phyloP scores from a whole-genome alignment of 1,284 basidiomycete genomes.

The Gymnopus androsaceus region DNA sequence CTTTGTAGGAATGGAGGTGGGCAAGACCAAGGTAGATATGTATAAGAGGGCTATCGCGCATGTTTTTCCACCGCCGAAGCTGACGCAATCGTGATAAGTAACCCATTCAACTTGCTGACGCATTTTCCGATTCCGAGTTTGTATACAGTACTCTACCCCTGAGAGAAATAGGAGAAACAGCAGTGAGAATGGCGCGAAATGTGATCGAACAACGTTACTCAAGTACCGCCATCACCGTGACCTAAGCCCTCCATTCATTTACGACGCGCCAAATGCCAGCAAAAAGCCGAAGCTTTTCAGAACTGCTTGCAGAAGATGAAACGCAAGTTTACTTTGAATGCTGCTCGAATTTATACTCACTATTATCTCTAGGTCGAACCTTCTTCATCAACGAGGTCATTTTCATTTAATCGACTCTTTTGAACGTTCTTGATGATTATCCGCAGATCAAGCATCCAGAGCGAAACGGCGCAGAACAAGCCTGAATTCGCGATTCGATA shows the following conservation, averaged over 20 bases:
- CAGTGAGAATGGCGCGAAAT: too few relatives aligned
- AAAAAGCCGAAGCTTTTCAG: slow-evolving; percentile 15
- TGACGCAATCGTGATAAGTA: too few relatives aligned
- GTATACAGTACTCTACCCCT: too few relatives aligned
- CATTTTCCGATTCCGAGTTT: too few relatives aligned
- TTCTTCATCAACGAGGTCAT: background rate
- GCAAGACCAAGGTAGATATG: too few relatives aligned
- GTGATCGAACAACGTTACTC: too few relatives aligned
- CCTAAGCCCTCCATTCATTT: too few relatives aligned
- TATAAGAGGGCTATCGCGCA: too few relatives aligned
- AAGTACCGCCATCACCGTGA: too few relatives aligned
- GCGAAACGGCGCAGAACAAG: slow-evolving; percentile 51
- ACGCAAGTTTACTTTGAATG: slow-evolving; percentile 1
- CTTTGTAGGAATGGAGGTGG: background rate
- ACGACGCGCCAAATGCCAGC: slow-evolving; percentile 17
- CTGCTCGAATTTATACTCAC: background rate
- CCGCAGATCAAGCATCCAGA: slow-evolving; percentile 11
- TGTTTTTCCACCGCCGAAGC: too few relatives aligned
- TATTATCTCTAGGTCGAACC: background rate
- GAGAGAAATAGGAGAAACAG: too few relatives aligned
- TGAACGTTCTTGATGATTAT: background rate
- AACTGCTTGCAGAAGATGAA: slow-evolving; percentile 16
- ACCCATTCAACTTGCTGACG: too few relatives aligned
- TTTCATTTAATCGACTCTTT: background rate
- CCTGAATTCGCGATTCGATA: slow-evolving; percentile 63